Base-by-base conservation (phyloP, 352 stramenopile species). In the Globisporangium cystogenes region DNA sequence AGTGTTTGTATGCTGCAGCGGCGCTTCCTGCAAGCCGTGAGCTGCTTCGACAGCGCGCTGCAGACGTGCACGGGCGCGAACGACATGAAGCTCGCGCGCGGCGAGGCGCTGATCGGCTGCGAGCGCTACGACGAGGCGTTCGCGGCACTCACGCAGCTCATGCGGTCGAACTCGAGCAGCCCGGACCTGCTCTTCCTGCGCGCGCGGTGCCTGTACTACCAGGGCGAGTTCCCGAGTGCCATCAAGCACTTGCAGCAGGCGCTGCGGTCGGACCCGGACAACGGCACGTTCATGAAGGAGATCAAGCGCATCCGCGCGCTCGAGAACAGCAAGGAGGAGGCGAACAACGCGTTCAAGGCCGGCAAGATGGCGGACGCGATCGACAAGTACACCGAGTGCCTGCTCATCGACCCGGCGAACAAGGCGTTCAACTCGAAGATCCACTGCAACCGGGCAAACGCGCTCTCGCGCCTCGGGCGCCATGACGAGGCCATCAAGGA, bases 391-490 rank as follows among this genome's bases (percentile, higher is more conserved):
- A 78, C 81, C 16, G 69, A 90, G 51, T 93, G 83, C 40, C 59
- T 98, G 12, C 67, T 81, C 33, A 86, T 98, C 46, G 89, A 96
- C 62, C 86, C 82, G 24, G 67, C 75, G 33, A 96, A 97, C 70
- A 97, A 96, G 62, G 63, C 75, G 18, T 97, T 96, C 65, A 96
- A 96, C 69, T 87, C 92, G 26, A 98, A 97, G 75, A 82, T 98
- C 48, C 80, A 97, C 64, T 96, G 85, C 69, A 98, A 98, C 68
- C 83, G 92, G 21, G 93, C 88, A 24, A 95, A 89, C 41, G 84
- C 87, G 26, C 65, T 93, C 29, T 86, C 84, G 20, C 87, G 90
- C 42, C 59, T 97, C 31, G 70, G 77, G 20, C 68, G 88, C 55
- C 79, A 97, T 55, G 72, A 92, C 0, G 86, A 96, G 55, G 86